phyloP scores from a whole-genome alignment of 2,329 filamentous ascomycete species.

The Neofusicoccum cordaticola region DNA sequence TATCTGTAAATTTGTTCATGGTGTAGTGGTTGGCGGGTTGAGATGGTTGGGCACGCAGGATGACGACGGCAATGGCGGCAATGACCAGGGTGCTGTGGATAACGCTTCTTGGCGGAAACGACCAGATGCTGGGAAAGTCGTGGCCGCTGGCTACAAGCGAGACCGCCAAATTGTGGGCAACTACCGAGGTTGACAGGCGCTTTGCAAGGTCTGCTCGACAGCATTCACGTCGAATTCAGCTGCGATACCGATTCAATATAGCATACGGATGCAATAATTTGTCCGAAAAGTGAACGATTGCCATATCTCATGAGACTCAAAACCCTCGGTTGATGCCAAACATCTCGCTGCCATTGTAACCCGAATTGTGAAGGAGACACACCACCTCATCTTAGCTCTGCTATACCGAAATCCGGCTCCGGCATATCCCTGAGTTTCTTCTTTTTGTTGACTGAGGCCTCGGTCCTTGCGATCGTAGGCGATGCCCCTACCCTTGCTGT shows the following conservation, averaged over 20 bases:
- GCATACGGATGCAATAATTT: no score
- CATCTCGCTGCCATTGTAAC: no score
- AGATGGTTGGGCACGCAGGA: conserved; percentile 8
- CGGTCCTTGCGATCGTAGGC: conserved; percentile 16
- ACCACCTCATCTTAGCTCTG: not conserved
- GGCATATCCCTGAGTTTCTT: conserved; percentile 13
- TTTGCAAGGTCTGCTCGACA: no score
- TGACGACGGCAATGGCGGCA: conserved; percentile 1
- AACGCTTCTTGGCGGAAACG: not conserved
- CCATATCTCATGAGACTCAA: no score
- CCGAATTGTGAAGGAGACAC: not conserved
- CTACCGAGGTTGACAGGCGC: no score
- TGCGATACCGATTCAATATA: no score
- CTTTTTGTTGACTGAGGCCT: conserved; percentile 13
- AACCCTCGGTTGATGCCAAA: no score
- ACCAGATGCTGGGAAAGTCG: not conserved
- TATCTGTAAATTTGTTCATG: conserved; percentile 36
- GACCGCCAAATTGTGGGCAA: no score
- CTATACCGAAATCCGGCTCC: conserved; percentile 15
- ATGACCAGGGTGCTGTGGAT: not conserved
- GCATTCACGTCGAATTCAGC: no score
- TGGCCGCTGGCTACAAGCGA: not conserved
- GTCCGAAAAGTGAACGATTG: no score
- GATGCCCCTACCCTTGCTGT: not conserved
- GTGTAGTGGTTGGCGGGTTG: conserved; percentile 11